A percentile compares a stretch with the other conserved stretches of the same genome.
phyloP scores from a whole-genome alignment of 2,329 filamentous ascomycete genomes.

The Metarhizium brunneum region DNA sequence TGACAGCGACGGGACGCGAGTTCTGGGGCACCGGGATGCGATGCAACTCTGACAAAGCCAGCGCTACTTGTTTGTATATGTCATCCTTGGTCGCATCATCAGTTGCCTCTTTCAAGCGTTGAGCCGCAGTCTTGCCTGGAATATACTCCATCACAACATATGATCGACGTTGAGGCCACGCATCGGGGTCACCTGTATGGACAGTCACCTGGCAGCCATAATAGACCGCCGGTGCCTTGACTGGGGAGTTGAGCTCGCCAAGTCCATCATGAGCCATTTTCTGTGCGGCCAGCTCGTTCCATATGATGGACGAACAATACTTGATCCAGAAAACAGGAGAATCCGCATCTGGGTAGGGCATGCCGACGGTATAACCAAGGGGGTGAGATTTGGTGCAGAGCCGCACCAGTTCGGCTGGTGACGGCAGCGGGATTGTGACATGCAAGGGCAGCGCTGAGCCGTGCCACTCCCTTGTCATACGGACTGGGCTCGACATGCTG shows the following conservation, averaged over 20 bases:
- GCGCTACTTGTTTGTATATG: slow-evolving; percentile 8
- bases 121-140: slow-evolving; percentile 1
- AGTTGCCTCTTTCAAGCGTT: slow-evolving; percentile 2
- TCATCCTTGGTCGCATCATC: slow-evolving; percentile 5
- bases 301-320: background rate
- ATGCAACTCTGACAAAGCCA: slow-evolving; percentile 9
- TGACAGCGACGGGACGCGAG: background rate
- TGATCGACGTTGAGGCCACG: background rate
- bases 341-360: background rate
- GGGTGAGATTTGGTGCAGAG: background rate
- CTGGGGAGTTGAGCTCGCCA: background rate
- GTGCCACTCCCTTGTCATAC: background rate
- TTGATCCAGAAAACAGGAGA: slow-evolving; percentile 2
- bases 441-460: background rate
- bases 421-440: background rate
- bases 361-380: background rate
- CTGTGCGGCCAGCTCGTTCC: background rate
- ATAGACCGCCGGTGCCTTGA: background rate
- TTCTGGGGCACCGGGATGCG: slow-evolving; percentile 10
- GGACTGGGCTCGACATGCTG: background rate
- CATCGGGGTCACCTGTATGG: background rate
- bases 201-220: background rate
- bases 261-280: slow-evolving; percentile 4
- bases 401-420: background rate
- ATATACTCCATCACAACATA: slow-evolving; percentile 7